Evolutionary conservation across 768 basidiomycete species (phyloP).

Genomic region (Brasilioporus rufonigricans): DNA sequence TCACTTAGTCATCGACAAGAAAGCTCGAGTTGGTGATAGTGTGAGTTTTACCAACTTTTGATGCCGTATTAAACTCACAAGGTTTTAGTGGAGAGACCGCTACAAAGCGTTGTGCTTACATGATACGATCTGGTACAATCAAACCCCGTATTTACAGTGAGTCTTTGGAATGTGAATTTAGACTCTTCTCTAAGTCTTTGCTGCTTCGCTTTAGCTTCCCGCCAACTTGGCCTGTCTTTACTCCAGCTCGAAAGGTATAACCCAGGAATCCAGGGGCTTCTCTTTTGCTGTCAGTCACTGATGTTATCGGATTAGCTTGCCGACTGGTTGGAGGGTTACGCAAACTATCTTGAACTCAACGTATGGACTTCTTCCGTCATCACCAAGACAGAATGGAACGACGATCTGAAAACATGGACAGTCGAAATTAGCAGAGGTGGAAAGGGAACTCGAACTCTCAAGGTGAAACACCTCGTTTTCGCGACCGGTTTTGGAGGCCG

Average conservation of each 20-base stretch:
- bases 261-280: not conserved
- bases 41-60: conserved; percentile 8
- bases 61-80: not conserved
- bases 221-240: conserved; percentile 50
- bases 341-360: conserved; percentile 55
- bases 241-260: conserved; percentile 47
- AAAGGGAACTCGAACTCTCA: conserved; percentile 34
- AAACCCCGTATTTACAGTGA: conserved; percentile 54
- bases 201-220: too few species aligned
- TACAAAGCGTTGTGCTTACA: too few species aligned
- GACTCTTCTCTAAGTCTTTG: too few species aligned
- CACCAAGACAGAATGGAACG: conserved; percentile 37
- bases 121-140: too few species aligned
- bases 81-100: conserved; percentile 48
- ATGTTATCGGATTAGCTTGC: conserved; percentile 32
- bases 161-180: too few species aligned
- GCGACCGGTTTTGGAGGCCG: conserved; percentile 51
- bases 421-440: conserved; percentile 38
- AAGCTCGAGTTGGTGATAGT: conserved; percentile 49
- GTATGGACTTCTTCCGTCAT: conserved; percentile 59
- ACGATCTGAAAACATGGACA: conserved; percentile 42
- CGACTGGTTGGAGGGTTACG: conserved; percentile 56
- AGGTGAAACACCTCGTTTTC: conserved; percentile 52
- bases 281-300: conserved; percentile 44
- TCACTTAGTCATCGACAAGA: conserved; percentile 56